Evolutionary conservation across 129 eudicot genomes (phyloP).

Genomic region (Mikania micrantha): DNA sequence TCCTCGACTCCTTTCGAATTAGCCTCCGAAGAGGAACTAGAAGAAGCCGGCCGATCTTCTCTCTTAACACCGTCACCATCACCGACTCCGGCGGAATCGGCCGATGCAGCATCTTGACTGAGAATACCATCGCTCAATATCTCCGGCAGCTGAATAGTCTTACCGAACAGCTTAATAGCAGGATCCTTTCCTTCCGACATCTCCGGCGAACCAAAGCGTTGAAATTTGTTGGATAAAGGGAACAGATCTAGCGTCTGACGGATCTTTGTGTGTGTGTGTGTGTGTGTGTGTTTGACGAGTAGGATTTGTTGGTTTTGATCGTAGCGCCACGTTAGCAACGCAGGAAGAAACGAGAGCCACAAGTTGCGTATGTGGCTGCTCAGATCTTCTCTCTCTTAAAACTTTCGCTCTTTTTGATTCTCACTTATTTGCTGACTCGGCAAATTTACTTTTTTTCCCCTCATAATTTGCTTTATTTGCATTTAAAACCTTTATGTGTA

Average conservation of each 20-base stretch:
- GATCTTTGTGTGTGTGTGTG: background rate
- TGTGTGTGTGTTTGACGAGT: constrained; percentile 5
- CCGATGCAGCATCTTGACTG: constrained; percentile 4
- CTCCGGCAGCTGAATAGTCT: constrained; percentile 70
- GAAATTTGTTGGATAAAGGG: constrained; percentile 19
- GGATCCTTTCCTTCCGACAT: constrained; percentile 71
- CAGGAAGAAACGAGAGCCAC: constrained; percentile 52
- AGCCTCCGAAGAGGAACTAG: constrained; percentile 36
- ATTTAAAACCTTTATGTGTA: no score
- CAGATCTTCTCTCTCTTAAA: constrained; percentile 29
- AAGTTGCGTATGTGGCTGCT: constrained; percentile 67
- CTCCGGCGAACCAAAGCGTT: constrained; percentile 9
- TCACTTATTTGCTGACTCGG: constrained; percentile 26
- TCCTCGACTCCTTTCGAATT: constrained; percentile 18
- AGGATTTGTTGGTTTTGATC: constrained; percentile 19
- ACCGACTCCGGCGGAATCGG: constrained; percentile 19
- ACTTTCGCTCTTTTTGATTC: constrained; percentile 40
- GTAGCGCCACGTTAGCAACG: constrained; percentile 51
- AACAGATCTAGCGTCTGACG: constrained; percentile 23
- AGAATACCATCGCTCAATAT: background rate
- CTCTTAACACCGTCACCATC: constrained; percentile 8
- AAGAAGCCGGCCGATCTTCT: constrained; percentile 33
- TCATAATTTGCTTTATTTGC: background rate
- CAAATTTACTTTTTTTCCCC: background rate
- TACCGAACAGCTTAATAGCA: constrained; percentile 67